Percentiles rank a stretch among this genome's conserved stretches.
These are phyloP conservation scores for Antitrichia curtipendula DNA, from an alignment of 225 moss, liverwort and hornwort species.

Conservation along the genomic window DNA sequence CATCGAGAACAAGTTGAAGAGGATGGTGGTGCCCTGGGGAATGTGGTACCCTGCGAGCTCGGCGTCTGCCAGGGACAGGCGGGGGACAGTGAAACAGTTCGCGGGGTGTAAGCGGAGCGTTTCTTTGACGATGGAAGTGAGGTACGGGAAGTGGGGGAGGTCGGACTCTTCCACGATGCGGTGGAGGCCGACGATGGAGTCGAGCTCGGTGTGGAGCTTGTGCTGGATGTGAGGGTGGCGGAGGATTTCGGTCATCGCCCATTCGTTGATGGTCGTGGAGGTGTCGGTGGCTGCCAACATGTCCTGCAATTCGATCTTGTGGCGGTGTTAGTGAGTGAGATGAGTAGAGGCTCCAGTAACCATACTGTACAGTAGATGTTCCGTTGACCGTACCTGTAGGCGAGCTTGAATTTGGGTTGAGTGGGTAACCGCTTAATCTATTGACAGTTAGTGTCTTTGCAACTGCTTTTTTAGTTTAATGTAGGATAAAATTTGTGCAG, in stretches of 20 bases:
- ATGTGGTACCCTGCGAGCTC: conserved; percentile 28
- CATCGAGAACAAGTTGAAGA: conserved; percentile 21
- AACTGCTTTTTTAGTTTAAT: neutral
- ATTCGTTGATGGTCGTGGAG: conserved; percentile 16
- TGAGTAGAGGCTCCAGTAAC: neutral
- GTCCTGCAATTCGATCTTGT: neutral
- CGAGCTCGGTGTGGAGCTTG: conserved; percentile 20
- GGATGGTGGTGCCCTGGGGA: conserved; percentile 21
- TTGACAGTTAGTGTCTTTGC: neutral
- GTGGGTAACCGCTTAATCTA: neutral
- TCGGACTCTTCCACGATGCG: conserved; percentile 23
- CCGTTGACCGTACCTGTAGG: neutral
- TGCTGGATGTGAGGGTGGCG: conserved; percentile 7
- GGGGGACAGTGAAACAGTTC: conserved; percentile 5
- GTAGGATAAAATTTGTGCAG: too few relatives aligned
- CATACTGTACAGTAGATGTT: neutral
- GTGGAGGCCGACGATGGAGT: conserved; percentile 14
- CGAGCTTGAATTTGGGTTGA: neutral
- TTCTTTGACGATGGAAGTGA: conserved; percentile 14
- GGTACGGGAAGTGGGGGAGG: conserved; percentile 2
- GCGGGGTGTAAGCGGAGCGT: conserved; percentile 20
- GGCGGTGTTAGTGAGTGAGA: neutral
- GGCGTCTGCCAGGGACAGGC: conserved; percentile 12
- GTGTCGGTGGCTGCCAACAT: conserved; percentile 29
- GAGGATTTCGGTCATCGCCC: conserved; percentile 27